Base-by-base conservation (phyloP, 2,329 filamentous ascomycete genomes). In the Alternaria tenuissima region DNA sequence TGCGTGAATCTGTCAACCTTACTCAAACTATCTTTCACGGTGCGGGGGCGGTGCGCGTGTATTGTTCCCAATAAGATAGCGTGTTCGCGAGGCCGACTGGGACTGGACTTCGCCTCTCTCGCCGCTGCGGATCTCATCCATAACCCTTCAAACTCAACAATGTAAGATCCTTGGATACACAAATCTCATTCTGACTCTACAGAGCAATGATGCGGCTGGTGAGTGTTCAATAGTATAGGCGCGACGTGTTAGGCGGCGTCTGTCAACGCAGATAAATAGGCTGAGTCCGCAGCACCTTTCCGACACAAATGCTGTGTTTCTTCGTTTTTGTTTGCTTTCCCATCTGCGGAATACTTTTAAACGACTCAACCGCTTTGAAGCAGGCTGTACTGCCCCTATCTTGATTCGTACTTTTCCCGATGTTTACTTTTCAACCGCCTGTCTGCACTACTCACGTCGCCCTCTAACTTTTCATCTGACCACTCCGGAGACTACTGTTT, bases 241-340 rank as follows among this genome's bases (percentile, higher is more conserved):
- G 59, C 51, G 43, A 55, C 59, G 57, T 58, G 36, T 51, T 47
- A 46, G 57, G 30, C 36, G 30, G 34, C n/a, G 49, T 30, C 5
- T 12, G 16, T 52, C 39, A 32, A 34, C 28, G 44, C 59, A 52
- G 55, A 49, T 44, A 47, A 57, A 48, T 42, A 59, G 42, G 61
- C 54, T 62, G 52, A 61, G 47, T 56, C 46, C 58, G 47, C 24
- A 59, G 51, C 49, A 26, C 53, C 57, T 59, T 61, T 52, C 54
- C 43, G 60, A 58, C 61, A 61, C 54, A 51, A 52, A 39, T 63
- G 61, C 59, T 57, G 59, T 71, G 56, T 57, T 46, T 60, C 56
- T 64, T 63, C n/a, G 34, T 16, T 34, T 54, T 55, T 43, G 42
- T 47, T 53, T 69, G 52, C 57, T 59, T 49, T 62, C 51, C 41